Base-by-base conservation (phyloP, 2,329 filamentous ascomycete species). In the Phaeophleospora eucalypticola region DNA sequence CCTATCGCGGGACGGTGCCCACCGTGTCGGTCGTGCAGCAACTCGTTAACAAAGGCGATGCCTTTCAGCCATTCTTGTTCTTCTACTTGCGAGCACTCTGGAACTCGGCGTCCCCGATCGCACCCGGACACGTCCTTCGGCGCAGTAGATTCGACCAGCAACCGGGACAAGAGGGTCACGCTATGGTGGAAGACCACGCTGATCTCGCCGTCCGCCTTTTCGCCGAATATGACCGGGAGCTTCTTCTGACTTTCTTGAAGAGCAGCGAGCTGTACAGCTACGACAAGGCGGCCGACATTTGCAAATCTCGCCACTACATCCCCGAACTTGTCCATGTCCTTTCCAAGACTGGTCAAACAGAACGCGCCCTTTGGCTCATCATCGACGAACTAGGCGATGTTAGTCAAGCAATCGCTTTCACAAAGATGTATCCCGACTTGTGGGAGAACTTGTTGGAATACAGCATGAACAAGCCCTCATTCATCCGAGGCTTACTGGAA, bases 391-490 rank as follows among this genome's bases (percentile, higher is more conserved):
- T 98, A 4, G 83, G 84, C 48, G 88, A 98, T 64, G 90, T 97
- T 41, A 86, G 84, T 41, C 89, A 93, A 57, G 93, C 93, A 7
- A 98, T 98, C 57, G 80, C 85, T 1, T 98, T 98, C 61, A 90
- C 89, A 44, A 96, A 96, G 66, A 85, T 90, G 52, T 89, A 97
- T 63, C 83, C 84, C 0, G 90, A 96, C 58, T 77, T 98, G 0
- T 98, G 93, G 93, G 87, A 95, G 54, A 90, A 97, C 61, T 76
- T 98, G 6, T 79, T 98, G 4, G 83, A 91, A 58, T 97, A 97
- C 67, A 91, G 87, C 51, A 97, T 98, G 93, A 89, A 96, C 70
- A 95, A 96, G 63, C 93, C 93, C 1, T 82, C 82, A 34, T 98
- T 98, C 70, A 97, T 98, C 57, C 84, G 88, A 10, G 90, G 87